Conservation (phyloP, 305 asterid genomes). For the Salvia sclarea region DNA sequence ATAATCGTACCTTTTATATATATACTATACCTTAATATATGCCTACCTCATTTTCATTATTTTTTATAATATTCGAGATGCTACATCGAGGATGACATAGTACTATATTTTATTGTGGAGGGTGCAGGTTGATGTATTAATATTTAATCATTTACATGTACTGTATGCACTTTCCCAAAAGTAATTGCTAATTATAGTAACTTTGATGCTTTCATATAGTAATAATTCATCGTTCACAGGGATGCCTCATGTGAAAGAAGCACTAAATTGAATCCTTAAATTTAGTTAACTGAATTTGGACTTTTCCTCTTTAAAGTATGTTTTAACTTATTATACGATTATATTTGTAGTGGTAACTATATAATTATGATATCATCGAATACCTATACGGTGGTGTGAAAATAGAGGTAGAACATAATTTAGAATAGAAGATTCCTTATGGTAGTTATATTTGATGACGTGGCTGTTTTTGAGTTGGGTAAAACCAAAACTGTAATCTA, state of each 20-base stretch:
- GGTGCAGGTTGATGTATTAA: background rate
- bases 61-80: background rate
- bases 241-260: background rate
- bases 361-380: background rate
- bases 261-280: background rate
- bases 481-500: too few relatives aligned
- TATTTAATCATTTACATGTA: background rate
- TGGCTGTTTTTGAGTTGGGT: too few relatives aligned
- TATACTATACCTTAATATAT: background rate
- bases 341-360: too few relatives aligned
- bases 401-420: too few relatives aligned
- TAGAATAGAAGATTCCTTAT: too few relatives aligned
- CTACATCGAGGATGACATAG: background rate
- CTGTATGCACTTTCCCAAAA: background rate
- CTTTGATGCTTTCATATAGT: background rate
- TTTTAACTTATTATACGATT: background rate
- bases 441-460: too few relatives aligned
- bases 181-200: constrained; percentile 22
- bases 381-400: too few relatives aligned
- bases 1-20: background rate
- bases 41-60: background rate
- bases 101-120: background rate
- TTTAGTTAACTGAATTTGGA: background rate
- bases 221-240: background rate
- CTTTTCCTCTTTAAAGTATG: background rate